Conservation (phyloP, 164 flowering plant species). For the Amborella trichopoda region DNA sequence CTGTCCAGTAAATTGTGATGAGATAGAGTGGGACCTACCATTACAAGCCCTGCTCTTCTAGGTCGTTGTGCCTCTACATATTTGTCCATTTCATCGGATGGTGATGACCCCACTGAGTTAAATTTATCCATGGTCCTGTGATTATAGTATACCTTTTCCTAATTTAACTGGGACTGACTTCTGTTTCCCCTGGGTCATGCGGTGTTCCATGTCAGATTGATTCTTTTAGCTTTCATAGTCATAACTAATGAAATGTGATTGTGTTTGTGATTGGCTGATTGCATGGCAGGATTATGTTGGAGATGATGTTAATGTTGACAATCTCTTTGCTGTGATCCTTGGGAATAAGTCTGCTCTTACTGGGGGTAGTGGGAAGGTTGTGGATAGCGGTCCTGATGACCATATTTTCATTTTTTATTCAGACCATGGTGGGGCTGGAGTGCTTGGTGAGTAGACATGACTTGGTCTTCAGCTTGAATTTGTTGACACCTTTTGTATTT, state of each 20-base stretch:
- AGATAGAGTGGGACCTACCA: too few species aligned
- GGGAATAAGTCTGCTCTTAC: slow-evolving; percentile 67
- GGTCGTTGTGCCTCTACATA: too few species aligned
- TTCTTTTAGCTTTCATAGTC: too few species aligned
- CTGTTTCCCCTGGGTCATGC: too few species aligned
- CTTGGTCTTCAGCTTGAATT: neutral
- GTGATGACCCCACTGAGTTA: too few species aligned
- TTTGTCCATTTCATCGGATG: too few species aligned
- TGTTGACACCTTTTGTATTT: neutral
- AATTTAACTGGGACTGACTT: neutral
- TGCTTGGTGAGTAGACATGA: slow-evolving; percentile 52
- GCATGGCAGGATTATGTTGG: slow-evolving; percentile 77
- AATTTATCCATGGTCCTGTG: neutral
- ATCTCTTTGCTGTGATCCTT: slow-evolving; percentile 70
- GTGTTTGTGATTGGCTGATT: slow-evolving; percentile 1
- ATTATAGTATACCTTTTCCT: neutral
- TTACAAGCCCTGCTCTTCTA: too few species aligned
- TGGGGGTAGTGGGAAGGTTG: slow-evolving; percentile 87
- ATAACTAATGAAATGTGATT: neutral
- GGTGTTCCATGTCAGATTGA: too few species aligned
- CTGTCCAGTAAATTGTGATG: too few species aligned
- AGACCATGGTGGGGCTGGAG: slow-evolving; percentile 95
- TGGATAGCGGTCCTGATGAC: slow-evolving; percentile 73
- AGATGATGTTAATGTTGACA: slow-evolving; percentile 47
- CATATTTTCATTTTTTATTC: slow-evolving; percentile 64